These are phyloP conservation scores for Aschersonia sp. DNA, from an alignment of 2,329 filamentous ascomycete genomes.

Conservation along the genomic window DNA sequence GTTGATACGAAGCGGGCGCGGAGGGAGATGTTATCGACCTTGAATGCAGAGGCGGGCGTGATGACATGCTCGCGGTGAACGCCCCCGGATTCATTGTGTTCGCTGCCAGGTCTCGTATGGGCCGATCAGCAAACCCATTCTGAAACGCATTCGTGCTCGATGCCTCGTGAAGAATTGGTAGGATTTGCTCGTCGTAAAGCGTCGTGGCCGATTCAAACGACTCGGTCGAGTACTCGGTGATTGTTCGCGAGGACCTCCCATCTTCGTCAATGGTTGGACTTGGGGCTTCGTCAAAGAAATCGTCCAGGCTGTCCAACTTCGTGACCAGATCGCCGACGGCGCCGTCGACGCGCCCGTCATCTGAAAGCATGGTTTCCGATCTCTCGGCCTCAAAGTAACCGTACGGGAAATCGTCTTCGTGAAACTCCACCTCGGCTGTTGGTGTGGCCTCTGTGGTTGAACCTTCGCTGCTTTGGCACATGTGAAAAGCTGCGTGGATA, in stretches of 20 bases:
- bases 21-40: constrained; percentile 77
- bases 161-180: constrained; percentile 80
- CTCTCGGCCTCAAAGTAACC: constrained; percentile 65
- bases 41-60: constrained; percentile 57
- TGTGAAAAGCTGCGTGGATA: constrained; percentile 92
- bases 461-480: constrained; percentile 59
- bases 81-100: constrained; percentile 50
- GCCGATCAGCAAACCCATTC: constrained; percentile 70
- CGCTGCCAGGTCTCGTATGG: constrained; percentile 43
- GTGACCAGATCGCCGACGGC: constrained; percentile 65
- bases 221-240: constrained; percentile 50
- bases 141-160: constrained; percentile 71
- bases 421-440: constrained; percentile 84
- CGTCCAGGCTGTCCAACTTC: constrained; percentile 64
- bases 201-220: constrained; percentile 62
- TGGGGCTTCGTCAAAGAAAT: constrained; percentile 62
- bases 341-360: constrained; percentile 57
- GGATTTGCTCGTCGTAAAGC: constrained; percentile 83
- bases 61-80: constrained; percentile 29
- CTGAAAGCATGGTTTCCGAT: constrained; percentile 85
- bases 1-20: constrained; percentile 37
- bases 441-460: constrained; percentile 43
- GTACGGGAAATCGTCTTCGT: constrained; percentile 74
- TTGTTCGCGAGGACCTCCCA: constrained; percentile 44
- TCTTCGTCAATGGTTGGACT: constrained; percentile 44